A percentile compares a stretch with the other conserved stretches of the same genome.
phyloP scores from a whole-genome alignment of 768 basidiomycete species.

The Podaxis sp. region DNA sequence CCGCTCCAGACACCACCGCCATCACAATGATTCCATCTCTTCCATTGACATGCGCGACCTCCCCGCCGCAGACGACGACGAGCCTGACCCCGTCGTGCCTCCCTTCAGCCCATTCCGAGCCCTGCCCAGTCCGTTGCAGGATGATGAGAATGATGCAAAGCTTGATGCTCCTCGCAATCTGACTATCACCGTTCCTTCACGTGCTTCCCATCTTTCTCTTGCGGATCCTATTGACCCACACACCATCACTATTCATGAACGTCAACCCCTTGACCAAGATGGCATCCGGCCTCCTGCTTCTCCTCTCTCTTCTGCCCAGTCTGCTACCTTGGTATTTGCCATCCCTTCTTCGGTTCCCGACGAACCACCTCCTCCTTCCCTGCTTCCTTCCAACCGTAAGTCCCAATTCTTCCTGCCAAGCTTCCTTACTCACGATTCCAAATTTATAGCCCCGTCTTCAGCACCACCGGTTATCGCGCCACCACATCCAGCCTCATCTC shows the following conservation, averaged over 20 bases:
- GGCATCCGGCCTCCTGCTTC: constrained; percentile 7
- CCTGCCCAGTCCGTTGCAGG: neutral
- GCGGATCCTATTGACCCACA: constrained; percentile 33
- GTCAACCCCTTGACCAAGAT: constrained; percentile 12
- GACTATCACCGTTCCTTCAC: constrained; percentile 13
- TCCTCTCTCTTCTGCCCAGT: neutral
- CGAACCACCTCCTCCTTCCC: neutral
- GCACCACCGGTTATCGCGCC: neutral
- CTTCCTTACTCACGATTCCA: neutral
- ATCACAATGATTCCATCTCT: constrained; percentile 35
- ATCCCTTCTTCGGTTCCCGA: neutral
- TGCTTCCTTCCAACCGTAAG: neutral
- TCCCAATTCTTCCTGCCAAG: neutral
- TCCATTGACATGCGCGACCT: constrained; percentile 36
- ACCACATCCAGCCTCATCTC: neutral
- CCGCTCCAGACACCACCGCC: constrained; percentile 17
- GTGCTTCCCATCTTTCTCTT: constrained; percentile 22
- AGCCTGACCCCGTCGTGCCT: constrained; percentile 6
- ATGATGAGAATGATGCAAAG: constrained; percentile 20
- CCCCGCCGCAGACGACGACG: constrained; percentile 18
- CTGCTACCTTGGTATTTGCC: neutral
- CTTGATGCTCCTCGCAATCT: constrained; percentile 7
- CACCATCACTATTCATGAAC: neutral
- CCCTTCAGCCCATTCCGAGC: constrained; percentile 7
- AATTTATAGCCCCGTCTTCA: neutral